Evolutionary conservation across 2,329 filamentous ascomycete species (phyloP).

Genomic region (Paraphoma chrysanthemicola): DNA sequence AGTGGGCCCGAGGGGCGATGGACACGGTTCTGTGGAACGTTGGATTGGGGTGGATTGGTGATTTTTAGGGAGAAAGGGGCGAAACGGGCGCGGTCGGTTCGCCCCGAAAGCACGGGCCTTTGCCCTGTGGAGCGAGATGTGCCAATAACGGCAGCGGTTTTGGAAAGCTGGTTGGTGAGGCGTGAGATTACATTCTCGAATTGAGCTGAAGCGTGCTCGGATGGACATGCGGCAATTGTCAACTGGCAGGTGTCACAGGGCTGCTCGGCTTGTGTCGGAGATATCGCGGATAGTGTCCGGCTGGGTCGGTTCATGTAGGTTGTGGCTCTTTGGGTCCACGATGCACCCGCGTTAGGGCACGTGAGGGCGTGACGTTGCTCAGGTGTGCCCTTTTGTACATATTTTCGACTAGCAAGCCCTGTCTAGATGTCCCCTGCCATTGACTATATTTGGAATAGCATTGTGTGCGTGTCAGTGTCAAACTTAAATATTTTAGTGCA

Average conservation of each 20-base stretch:
- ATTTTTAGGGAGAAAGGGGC: neutral
- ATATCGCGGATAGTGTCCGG: neutral
- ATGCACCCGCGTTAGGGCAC: neutral
- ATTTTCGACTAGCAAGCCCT: neutral
- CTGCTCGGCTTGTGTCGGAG: neutral
- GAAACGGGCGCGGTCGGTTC: neutral
- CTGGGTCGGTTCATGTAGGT: too few species aligned
- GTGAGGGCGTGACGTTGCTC: neutral
- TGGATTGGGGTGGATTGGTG: too few species aligned
- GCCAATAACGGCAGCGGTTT: too few species aligned
- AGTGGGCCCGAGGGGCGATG: neutral
- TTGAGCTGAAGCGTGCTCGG: neutral
- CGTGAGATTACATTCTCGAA: neutral
- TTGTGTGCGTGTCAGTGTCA: neutral
- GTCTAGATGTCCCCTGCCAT: neutral
- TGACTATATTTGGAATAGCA: neutral
- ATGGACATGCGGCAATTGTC: neutral
- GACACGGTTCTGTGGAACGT: neutral
- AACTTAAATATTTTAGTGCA: neutral
- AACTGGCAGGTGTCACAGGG: neutral
- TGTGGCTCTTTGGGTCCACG: neutral
- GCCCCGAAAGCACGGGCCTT: too few species aligned
- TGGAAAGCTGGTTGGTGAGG: too few species aligned
- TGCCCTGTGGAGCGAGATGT: too few species aligned
- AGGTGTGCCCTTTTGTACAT: neutral